Percentiles rank a stretch among this genome's conserved stretches.
These are phyloP conservation scores for Pulveroboletus frians DNA, from an alignment of 768 basidiomycete genomes.

Conservation along the genomic window DNA sequence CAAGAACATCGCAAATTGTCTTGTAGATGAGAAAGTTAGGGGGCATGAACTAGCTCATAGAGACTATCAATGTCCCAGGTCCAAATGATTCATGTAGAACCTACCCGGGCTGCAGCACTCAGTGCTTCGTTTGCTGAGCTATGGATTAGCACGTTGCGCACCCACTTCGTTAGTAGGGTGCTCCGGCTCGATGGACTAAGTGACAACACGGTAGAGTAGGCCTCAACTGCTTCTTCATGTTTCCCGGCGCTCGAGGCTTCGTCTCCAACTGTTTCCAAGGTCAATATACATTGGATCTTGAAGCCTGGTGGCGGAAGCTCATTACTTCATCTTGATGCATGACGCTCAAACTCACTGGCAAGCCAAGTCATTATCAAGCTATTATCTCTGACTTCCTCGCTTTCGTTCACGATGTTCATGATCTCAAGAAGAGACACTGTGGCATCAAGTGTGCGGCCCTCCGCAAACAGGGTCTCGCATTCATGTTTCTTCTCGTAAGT, in stretches of 20 bases:
- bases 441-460: too few species aligned
- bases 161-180: not conserved
- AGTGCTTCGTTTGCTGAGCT: not conserved
- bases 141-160: not conserved
- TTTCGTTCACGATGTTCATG: too few species aligned
- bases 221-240: not conserved
- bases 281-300: not conserved
- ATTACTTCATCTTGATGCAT: not conserved
- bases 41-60: too few species aligned
- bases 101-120: not conserved
- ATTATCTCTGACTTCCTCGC: not conserved
- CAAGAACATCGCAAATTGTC: too few species aligned
- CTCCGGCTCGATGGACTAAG: not conserved
- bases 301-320: not conserved
- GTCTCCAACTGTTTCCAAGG: not conserved
- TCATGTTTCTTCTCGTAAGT: too few species aligned
- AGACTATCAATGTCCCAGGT: too few species aligned
- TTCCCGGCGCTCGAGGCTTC: not conserved
- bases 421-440: too few species aligned
- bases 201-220: constrained; percentile 2
- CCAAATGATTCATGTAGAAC: not conserved
- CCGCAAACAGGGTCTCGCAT: too few species aligned
- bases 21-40: too few species aligned
- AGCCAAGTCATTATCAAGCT: not conserved
- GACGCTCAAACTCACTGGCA: not conserved